Conservation (phyloP, 352 stramenopile genomes). For the Globisporangium acanthophoron region DNA sequence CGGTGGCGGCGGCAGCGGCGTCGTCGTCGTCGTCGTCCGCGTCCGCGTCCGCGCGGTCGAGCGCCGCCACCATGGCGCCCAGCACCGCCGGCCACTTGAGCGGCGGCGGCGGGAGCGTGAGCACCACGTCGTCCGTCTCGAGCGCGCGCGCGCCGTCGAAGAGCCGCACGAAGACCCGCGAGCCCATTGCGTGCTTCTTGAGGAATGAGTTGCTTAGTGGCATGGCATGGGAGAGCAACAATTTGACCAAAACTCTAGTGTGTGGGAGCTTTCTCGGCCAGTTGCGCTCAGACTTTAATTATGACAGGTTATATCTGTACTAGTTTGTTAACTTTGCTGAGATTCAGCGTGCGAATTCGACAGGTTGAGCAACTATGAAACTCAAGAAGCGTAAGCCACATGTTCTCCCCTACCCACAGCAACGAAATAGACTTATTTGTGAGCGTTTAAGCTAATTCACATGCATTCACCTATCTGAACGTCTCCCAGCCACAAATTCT, state of each 20-base stretch:
- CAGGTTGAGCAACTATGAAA: background rate
- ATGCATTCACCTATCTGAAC: too few species aligned
- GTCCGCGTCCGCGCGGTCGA: slow-evolving; percentile 40
- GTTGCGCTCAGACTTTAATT: too few species aligned
- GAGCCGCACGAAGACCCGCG: slow-evolving; percentile 75
- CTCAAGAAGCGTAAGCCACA: background rate
- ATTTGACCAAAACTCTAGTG: too few species aligned
- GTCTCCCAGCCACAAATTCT: background rate
- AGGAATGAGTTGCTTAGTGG: background rate
- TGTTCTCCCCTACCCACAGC: background rate
- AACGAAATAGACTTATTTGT: background rate
- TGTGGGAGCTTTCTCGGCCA: too few species aligned
- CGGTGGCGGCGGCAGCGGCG: slow-evolving; percentile 5
- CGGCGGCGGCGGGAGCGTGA: slow-evolving; percentile 56
- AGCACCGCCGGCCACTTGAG: slow-evolving; percentile 67
- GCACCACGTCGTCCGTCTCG: slow-evolving; percentile 60
- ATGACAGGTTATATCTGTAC: too few species aligned
- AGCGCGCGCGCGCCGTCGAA: slow-evolving; percentile 43
- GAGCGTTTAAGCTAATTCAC: background rate
- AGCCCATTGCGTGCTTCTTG: slow-evolving; percentile 20
- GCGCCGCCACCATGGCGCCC: slow-evolving; percentile 51
- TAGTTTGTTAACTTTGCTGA: background rate
- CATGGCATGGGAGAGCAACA: background rate
- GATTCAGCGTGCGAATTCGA: background rate
- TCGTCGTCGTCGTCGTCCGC: slow-evolving; percentile 35